phyloP scores from a whole-genome alignment of 768 basidiomycete genomes.

The Hebeloma cylindrosporum region DNA sequence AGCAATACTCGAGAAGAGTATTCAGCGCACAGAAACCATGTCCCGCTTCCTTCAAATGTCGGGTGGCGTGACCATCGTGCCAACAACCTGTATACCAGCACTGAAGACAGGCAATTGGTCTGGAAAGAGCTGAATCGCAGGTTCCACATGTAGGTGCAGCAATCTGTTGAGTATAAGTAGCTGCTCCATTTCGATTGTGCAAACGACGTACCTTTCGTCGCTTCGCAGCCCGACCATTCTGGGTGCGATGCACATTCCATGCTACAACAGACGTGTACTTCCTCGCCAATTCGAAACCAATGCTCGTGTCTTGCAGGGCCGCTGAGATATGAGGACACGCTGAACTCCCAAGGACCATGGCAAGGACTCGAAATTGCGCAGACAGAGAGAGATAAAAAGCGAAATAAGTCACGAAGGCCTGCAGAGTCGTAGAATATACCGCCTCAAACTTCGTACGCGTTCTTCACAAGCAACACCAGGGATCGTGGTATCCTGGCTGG shows the following conservation, averaged over 20 bases:
- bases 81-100: constrained; percentile 75
- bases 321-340: constrained; percentile 43
- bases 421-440: background rate
- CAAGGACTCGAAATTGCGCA: background rate
- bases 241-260: constrained; percentile 18
- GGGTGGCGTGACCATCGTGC: constrained; percentile 53
- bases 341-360: constrained; percentile 16
- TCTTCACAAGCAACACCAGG: background rate
- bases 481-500: background rate
- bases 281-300: constrained; percentile 32
- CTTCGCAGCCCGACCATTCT: constrained; percentile 45
- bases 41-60: constrained; percentile 54
- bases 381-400: background rate
- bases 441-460: background rate
- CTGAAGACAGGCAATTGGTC: constrained; percentile 74
- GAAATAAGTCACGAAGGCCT: background rate
- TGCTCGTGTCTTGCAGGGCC: constrained; percentile 31
- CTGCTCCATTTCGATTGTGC: background rate
- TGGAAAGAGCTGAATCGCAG: constrained; percentile 53
- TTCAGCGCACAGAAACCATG: constrained; percentile 70
- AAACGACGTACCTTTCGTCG: constrained; percentile 57
- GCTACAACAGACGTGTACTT: constrained; percentile 51
- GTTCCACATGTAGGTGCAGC: constrained; percentile 62
- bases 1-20: background rate
- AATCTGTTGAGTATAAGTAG: constrained; percentile 29